These are phyloP conservation scores for Endotrypanum monterogeii DNA, from an alignment of 208 protist genomes.

Conservation along the genomic window DNA sequence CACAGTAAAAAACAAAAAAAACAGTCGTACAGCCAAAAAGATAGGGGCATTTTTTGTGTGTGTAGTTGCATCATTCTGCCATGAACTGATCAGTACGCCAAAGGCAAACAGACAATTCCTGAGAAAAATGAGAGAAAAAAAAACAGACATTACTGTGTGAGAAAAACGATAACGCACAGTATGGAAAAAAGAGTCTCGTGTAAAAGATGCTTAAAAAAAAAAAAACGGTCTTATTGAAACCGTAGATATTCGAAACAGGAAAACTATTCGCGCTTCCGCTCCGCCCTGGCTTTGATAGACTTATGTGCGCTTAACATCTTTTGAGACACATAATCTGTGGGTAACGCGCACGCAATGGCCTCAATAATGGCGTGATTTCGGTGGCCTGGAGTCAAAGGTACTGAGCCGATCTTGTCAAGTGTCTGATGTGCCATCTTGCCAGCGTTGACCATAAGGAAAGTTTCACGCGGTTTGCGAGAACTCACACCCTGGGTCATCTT, in stretches of 20 bases:
- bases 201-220: neutral
- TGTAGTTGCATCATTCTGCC: neutral
- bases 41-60: neutral
- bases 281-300: slow-evolving; percentile 44
- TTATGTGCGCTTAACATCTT: slow-evolving; percentile 45
- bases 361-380: slow-evolving; percentile 66
- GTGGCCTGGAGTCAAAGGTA: slow-evolving; percentile 52
- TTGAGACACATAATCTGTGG: slow-evolving; percentile 30
- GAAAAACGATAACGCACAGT: neutral
- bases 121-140: neutral
- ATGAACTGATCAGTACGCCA: neutral
- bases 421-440: slow-evolving; percentile 71
- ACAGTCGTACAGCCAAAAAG: neutral
- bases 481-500: slow-evolving; percentile 80
- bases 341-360: slow-evolving; percentile 30
- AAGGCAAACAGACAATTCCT: neutral
- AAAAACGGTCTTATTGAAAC: neutral
- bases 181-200: neutral
- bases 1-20: neutral
- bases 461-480: slow-evolving; percentile 59
- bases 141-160: neutral
- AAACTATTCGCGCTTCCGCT: slow-evolving; percentile 34
- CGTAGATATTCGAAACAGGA: neutral
- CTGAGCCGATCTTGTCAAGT: slow-evolving; percentile 65
- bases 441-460: slow-evolving; percentile 72